Evolutionary conservation across 768 basidiomycete species (phyloP), one percentile per base, ranked within the genome.

Genomic region (Kwoniella europaea): DNA sequence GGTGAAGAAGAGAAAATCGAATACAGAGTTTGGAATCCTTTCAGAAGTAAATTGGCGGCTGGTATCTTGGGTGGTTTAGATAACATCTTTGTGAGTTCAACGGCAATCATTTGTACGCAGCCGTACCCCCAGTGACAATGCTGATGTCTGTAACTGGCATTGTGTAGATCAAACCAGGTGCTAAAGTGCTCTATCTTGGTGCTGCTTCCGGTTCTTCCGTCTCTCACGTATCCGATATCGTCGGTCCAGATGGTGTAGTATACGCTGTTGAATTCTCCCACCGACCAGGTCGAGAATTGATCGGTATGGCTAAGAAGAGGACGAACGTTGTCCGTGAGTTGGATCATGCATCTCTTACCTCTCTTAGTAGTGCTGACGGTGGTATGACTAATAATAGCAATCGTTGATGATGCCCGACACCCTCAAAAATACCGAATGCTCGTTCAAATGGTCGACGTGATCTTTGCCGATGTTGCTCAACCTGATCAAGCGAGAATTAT

Each of bases 1-100:
- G 83, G 77, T 46, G 82, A 82, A 61, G 85, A 85, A 75, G 91
- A 91, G 69, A 99, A 99, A 86, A 87, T 89, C 74, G 97, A 99
- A 85, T 99, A 98, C 85, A 88, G 97, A 66, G 97, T 99, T 41
- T 99, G 97, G 97, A 99, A 99, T 86, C 97, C 97, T 58, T 99
- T 99, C 90, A 88, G 97, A 75, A 90, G 88, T 82, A 99, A 98
- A 87, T 84, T 99, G 75, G 97, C 97, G 41, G 97, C 97, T 46
- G 97, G 97, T 84, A 92, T 98, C 61, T 86, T 98, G 70, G 93
- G 94, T 73, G 97, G 97, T 79, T 86, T 99, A 85, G 97, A 98
- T 79, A 86, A 93, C 68, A 93, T 98, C 78, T 94, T 88, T 85
- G 79, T 81, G 69, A 77, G 79, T 77, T 15, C 35, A 7, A 35